Evolutionary conservation across 371 early-diverging fungal species (phyloP), one percentile per base, ranked within the genome.

Genomic region (Chytridium lagenaria): DNA sequence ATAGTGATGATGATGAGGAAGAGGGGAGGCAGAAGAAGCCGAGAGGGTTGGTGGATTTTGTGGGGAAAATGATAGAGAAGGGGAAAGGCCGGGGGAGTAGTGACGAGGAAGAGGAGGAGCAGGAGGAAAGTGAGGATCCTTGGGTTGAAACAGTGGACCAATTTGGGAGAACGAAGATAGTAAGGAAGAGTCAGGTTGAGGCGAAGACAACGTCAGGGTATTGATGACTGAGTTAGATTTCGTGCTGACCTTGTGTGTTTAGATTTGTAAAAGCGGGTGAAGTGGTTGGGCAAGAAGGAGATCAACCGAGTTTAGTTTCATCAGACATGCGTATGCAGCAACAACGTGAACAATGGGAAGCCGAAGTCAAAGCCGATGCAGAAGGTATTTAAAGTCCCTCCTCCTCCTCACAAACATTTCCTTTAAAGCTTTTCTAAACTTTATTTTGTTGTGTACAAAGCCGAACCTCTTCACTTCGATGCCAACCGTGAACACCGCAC

Each of bases 121-220:
- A 59, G 50, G 65, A 76, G 69, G 70, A 67, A 50, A 72, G 70
- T 70, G 68, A 52, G 44, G 92, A 92, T 84, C 91, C 92, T 7
- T 92, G 92, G 92, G 88, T 94, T 1, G 93, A 92, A 65, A 87
- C 90, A 71, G 85, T 85, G 3, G 94, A 94, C 80, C 92, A 93
- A 68, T 94, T 91, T 85, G 92, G 93, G 1, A 82, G 94, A 23
- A 89, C 92, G 33, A 86, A 92, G n/a, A 80, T 90, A 3, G 84
- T 92, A 19, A 85, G 92, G 51, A 85, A 82, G 68, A 90, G 91
- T 34, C 83, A 92, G 68, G 59, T 89, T 5, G 63, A 33, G 0
- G 59, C 59, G 26, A 51, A 69, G 38, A 65, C 69, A 74, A 7
- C 40, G 52, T 10, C 33, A 67, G 65, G 40, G 39, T 59, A n/a